Evolutionary conservation across 345 rosid species (phyloP).

Genomic region (Pugionium dolabratum): DNA sequence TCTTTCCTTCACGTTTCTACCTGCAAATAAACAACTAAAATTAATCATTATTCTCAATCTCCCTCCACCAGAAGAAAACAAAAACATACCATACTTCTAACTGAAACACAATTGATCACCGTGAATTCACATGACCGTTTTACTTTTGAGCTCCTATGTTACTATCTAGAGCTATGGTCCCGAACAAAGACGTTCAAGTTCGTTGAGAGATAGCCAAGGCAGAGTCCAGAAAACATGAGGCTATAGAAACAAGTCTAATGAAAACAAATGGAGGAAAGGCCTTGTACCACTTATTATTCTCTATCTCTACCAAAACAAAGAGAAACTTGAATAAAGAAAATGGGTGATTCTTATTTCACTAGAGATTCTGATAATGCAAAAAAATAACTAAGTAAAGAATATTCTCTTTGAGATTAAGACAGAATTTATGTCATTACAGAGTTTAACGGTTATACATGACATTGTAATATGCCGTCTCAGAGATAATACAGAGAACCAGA

Average conservation of each 20-base stretch:
- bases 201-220: constrained; percentile 6
- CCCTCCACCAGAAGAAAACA: not conserved
- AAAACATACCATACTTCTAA: constrained; percentile 22
- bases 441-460: constrained; percentile 37
- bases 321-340: constrained; percentile 29
- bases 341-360: constrained; percentile 41
- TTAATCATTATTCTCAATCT: constrained; percentile 9
- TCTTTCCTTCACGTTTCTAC: constrained; percentile 39
- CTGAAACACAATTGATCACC: constrained; percentile 1
- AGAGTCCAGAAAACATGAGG: constrained; percentile 19
- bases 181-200: constrained; percentile 21
- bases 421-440: constrained; percentile 37
- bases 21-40: constrained; percentile 26
- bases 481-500: constrained; percentile 39
- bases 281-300: constrained; percentile 37
- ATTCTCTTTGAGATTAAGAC: constrained; percentile 38
- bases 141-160: not conserved
- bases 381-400: constrained; percentile 32
- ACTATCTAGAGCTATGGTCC: constrained; percentile 14
- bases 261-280: constrained; percentile 26
- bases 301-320: constrained; percentile 8
- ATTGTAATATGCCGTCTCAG: constrained; percentile 34
- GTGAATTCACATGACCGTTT: not conserved
- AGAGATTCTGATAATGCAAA: constrained; percentile 37
- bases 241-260: constrained; percentile 32